Conservation (phyloP, 768 basidiomycete species). For the Punctularia strigosozonata region DNA sequence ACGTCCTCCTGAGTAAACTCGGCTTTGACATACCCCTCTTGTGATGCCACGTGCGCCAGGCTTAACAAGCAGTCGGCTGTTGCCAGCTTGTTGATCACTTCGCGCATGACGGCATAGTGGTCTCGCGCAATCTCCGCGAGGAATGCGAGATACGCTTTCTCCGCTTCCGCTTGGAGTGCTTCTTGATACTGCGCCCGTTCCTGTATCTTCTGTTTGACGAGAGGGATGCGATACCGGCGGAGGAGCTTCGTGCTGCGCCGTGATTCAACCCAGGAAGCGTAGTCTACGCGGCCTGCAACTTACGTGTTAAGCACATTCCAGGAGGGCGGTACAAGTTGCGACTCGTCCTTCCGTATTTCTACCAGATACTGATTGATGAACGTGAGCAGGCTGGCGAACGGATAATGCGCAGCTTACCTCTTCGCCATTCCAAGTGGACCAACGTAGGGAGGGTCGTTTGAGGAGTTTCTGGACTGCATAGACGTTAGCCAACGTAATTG, state of each 20-base stretch:
- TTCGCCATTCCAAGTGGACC: constrained; percentile 49
- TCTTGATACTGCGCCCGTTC: constrained; percentile 71
- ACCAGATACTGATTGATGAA: constrained; percentile 54
- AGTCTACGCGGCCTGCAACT: not conserved
- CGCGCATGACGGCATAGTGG: constrained; percentile 60
- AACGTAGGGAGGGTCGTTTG: constrained; percentile 63
- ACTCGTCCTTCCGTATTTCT: constrained; percentile 57
- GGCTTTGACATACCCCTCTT: constrained; percentile 70
- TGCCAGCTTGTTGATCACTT: constrained; percentile 72
- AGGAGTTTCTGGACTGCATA: constrained; percentile 56
- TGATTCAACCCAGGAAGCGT: not conserved
- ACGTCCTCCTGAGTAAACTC: constrained; percentile 53
- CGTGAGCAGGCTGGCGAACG: not conserved
- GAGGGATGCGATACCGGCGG: constrained; percentile 69
- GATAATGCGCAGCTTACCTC: constrained; percentile 37
- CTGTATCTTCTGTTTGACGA: constrained; percentile 44
- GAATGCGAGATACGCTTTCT: constrained; percentile 55
- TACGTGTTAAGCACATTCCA: constrained; percentile 28
- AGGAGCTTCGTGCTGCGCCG: constrained; percentile 53
- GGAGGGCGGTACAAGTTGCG: constrained; percentile 28
- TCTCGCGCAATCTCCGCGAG: constrained; percentile 55
- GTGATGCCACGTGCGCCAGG: constrained; percentile 68
- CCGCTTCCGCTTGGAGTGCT: constrained; percentile 52
- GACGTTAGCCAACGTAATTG: constrained; percentile 2
- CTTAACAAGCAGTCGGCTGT: constrained; percentile 80